These are phyloP conservation scores for Acacia concinna DNA, from an alignment of 331 rosid genomes.

Conservation along the genomic window DNA sequence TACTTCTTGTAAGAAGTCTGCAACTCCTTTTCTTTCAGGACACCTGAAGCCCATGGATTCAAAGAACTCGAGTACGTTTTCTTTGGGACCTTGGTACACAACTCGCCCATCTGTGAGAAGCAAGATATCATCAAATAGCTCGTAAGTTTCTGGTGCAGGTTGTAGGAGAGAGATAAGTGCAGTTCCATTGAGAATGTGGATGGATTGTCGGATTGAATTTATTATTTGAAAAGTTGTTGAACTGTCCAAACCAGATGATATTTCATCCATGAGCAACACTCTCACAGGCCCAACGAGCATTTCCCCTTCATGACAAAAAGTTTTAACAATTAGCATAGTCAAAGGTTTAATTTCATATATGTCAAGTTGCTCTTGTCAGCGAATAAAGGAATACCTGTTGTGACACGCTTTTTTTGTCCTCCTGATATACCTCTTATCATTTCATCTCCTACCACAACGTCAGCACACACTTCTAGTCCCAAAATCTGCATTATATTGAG, in stretches of 20 bases:
- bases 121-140: slow-evolving; percentile 75
- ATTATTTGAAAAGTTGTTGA: slow-evolving; percentile 88
- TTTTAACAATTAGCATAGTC: slow-evolving; percentile 6
- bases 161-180: slow-evolving; percentile 81
- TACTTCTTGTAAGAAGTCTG: slow-evolving; percentile 96
- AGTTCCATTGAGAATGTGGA: slow-evolving; percentile 78
- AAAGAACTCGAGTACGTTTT: slow-evolving; percentile 75
- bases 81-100: slow-evolving; percentile 84
- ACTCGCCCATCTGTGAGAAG: slow-evolving; percentile 80
- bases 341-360: background rate
- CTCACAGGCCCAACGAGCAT: slow-evolving; percentile 90
- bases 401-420: slow-evolving; percentile 85
- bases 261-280: slow-evolving; percentile 89
- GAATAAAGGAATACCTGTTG: slow-evolving; percentile 68
- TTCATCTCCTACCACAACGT: slow-evolving; percentile 85
- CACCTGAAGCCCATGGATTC: slow-evolving; percentile 76
- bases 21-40: slow-evolving; percentile 92
- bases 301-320: slow-evolving; percentile 54
- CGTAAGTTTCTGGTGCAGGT: slow-evolving; percentile 91
- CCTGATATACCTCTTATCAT: slow-evolving; percentile 91
- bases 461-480: slow-evolving; percentile 89
- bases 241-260: slow-evolving; percentile 93
- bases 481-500: slow-evolving; percentile 57
- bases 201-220: slow-evolving; percentile 70
- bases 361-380: background rate